Evolutionary conservation across 768 basidiomycete genomes (phyloP), one percentile per base, ranked within the genome.

Genomic region (Lyophyllum atratum): DNA sequence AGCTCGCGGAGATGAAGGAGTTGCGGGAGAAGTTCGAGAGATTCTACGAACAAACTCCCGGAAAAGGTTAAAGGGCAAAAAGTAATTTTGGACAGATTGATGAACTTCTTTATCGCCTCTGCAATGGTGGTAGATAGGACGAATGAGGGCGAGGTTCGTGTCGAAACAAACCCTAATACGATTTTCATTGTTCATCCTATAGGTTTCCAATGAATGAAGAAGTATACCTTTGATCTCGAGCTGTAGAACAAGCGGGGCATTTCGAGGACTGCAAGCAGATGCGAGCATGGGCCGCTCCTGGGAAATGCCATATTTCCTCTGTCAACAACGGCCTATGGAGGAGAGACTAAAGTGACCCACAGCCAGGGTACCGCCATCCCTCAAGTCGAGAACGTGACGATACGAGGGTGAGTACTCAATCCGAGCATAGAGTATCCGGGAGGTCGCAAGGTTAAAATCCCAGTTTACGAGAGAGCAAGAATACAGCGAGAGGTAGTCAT

Each of bases 171-270:
- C 24, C 69, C 69, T 70, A 42, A 37, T 33, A n/a, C n/a, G n/a
- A n/a, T n/a, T n/a, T n/a, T n/a, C n/a, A n/a, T n/a, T n/a, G n/a
- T n/a, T n/a, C n/a, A n/a, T n/a, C n/a, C n/a, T n/a, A n/a, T n/a
- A n/a, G n/a, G n/a, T n/a, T n/a, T n/a, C n/a, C n/a, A n/a, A n/a
- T n/a, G n/a, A n/a, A n/a, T n/a, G n/a, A 25, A 19, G 7, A 19
- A 28, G 61, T 68, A 26, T 68, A 84, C 84, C 82, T 48, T 69
- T 69, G 37, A 85, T 71, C 67, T 79, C 74, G 19, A 85, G 66
- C 50, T 71, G 66, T 9, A 65, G 60, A 2, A 85, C 83, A 59
- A 76, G 67, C 4, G 51, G 52, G 15, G 76, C 74, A 58, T 84
- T 74, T 48, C 66, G 66, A 14, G 75, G 70, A 29, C 74, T 66